A percentile compares a stretch with the other conserved stretches of the same genome.
phyloP scores from a whole-genome alignment of 2,329 filamentous ascomycete species.

The Xylariaceae sp. region DNA sequence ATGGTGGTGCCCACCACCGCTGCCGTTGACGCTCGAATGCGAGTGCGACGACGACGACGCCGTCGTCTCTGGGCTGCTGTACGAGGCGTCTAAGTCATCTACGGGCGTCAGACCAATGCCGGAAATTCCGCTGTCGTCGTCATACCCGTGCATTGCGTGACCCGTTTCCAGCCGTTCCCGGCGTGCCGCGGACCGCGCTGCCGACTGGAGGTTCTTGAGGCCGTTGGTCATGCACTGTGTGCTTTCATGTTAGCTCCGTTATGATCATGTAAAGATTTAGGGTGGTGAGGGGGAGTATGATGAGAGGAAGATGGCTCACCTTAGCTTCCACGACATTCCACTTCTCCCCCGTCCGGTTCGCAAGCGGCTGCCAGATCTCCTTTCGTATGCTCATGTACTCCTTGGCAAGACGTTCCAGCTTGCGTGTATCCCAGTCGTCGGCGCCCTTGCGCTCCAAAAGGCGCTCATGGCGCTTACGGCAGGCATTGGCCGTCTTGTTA shows the following conservation, averaged over 20 bases:
- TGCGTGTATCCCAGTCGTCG: slow-evolving; percentile 74
- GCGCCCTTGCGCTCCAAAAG: slow-evolving; percentile 71
- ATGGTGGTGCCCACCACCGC: too few species aligned
- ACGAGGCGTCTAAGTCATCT: slow-evolving; percentile 55
- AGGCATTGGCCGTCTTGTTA: slow-evolving; percentile 75
- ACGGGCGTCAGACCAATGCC: slow-evolving; percentile 54
- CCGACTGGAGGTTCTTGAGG: slow-evolving; percentile 72
- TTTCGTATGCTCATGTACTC: slow-evolving; percentile 77
- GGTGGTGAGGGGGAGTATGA: neutral
- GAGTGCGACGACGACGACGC: slow-evolving; percentile 38
- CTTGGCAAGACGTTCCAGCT: slow-evolving; percentile 68
- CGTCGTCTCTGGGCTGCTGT: slow-evolving; percentile 50
- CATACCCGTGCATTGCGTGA: slow-evolving; percentile 45
- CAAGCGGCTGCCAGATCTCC: slow-evolving; percentile 76
- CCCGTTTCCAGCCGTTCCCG: slow-evolving; percentile 57
- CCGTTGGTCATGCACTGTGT: slow-evolving; percentile 76
- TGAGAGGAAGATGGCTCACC: slow-evolving; percentile 34
- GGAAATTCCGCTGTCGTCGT: slow-evolving; percentile 69
- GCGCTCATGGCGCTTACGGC: slow-evolving; percentile 83
- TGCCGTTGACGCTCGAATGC: slow-evolving; percentile 25
- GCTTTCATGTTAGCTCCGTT: too few species aligned
- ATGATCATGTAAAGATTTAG: neutral
- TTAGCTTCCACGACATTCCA: slow-evolving; percentile 67
- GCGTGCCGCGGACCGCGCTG: slow-evolving; percentile 60
- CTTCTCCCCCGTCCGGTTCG: slow-evolving; percentile 72